Conservation (phyloP, 768 basidiomycete genomes). For the Brasilioporus rufonigricans region DNA sequence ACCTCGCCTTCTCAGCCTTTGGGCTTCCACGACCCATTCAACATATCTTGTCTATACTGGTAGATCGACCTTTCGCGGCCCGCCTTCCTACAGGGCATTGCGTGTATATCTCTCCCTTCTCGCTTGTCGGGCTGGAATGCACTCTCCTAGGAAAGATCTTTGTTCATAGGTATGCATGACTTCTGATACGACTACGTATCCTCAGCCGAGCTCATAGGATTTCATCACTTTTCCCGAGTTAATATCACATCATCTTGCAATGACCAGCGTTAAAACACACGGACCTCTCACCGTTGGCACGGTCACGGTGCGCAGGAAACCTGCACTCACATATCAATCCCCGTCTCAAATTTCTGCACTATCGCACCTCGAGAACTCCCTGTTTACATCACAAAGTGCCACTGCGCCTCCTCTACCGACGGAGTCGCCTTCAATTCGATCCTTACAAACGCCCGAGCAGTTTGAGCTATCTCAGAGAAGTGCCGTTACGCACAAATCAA, state of each 20-base stretch:
- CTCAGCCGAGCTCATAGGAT: slow-evolving; percentile 12
- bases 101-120: slow-evolving; percentile 16
- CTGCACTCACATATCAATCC: slow-evolving; percentile 55
- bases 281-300: slow-evolving; percentile 7
- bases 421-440: slow-evolving; percentile 12
- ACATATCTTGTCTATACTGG: slow-evolving; percentile 26
- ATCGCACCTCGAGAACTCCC: slow-evolving; percentile 20
- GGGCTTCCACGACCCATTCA: slow-evolving; percentile 9
- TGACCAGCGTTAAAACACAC: slow-evolving; percentile 25
- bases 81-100: slow-evolving; percentile 5
- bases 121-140: slow-evolving; percentile 23
- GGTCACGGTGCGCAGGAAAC: slow-evolving; percentile 50
- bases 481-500: slow-evolving; percentile 15
- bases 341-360: slow-evolving; percentile 39
- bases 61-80: slow-evolving; percentile 7
- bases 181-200: background rate
- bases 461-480: slow-evolving; percentile 15
- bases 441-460: slow-evolving; percentile 8
- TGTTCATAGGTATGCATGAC: slow-evolving; percentile 21
- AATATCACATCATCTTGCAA: slow-evolving; percentile 13
- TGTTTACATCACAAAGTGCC: slow-evolving; percentile 17
- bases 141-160: slow-evolving; percentile 9
- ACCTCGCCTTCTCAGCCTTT: slow-evolving; percentile 4
- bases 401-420: slow-evolving; percentile 10
- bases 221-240: slow-evolving; percentile 5